Evolutionary conservation across 1,284 basidiomycete genomes (phyloP).

Genomic region (Fomitopsis palustris): DNA sequence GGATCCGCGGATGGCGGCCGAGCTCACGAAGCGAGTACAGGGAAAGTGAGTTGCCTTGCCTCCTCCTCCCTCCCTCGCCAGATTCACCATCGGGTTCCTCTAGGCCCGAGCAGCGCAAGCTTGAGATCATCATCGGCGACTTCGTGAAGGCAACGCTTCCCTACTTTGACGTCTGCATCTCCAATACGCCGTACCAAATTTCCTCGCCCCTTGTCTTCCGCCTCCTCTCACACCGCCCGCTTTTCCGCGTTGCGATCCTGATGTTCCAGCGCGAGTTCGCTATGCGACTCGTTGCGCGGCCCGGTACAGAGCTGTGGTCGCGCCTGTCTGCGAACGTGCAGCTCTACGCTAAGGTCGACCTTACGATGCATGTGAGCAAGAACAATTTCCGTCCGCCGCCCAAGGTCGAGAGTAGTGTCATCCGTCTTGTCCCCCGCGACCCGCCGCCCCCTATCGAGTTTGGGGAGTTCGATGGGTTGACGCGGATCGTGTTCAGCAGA

Average conservation of each 20-base stretch:
- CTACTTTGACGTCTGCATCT: conserved; percentile 99
- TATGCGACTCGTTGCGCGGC: conserved; percentile 85
- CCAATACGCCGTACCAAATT: conserved; percentile 99
- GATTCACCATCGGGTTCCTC: neutral
- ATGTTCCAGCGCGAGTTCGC: conserved; percentile 99
- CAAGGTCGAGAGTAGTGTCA: conserved; percentile 90
- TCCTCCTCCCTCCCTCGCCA: conserved; percentile 2
- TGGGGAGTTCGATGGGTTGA: conserved; percentile 97
- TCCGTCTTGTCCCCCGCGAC: conserved; percentile 89
- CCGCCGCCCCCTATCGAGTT: conserved; percentile 95
- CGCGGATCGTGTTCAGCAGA: conserved; percentile 85
- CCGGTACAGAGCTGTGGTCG: conserved; percentile 89
- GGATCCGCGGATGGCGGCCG: conserved; percentile 99
- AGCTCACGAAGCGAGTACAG: conserved; percentile 95
- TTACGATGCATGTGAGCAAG: conserved; percentile 94
- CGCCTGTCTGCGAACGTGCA: conserved; percentile 96
- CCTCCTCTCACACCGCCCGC: conserved; percentile 91
- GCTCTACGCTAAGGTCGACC: conserved; percentile 92
- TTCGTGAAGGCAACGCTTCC: conserved; percentile 97
- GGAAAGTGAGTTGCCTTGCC: conserved; percentile 77
- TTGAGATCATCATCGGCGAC: conserved; percentile 94
- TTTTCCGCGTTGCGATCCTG: conserved; percentile 92
- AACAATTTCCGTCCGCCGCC: conserved; percentile 98
- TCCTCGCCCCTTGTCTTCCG: conserved; percentile 98
- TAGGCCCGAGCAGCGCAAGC: conserved; percentile 92